Percentiles rank a stretch among this genome's conserved stretches.
phyloP scores from a whole-genome alignment of 345 rosid genomes.

The Rhodamnia rubescens region DNA sequence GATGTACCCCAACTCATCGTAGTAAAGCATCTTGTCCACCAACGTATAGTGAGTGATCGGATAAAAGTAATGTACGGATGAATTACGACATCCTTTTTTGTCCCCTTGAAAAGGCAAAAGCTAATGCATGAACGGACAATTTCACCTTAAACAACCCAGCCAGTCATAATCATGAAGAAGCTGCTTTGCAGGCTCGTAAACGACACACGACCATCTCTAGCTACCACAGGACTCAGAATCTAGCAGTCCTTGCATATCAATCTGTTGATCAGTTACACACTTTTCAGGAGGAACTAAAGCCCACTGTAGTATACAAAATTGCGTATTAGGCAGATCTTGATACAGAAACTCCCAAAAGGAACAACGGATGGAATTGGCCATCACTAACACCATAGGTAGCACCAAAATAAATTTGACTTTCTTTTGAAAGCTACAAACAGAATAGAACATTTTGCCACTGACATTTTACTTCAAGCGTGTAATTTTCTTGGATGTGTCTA shows the following conservation, averaged over 20 bases:
- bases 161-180: background rate
- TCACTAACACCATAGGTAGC: background rate
- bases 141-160: background rate
- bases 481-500: conserved; percentile 53
- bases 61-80: background rate
- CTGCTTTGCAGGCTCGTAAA: background rate
- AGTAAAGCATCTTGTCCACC: conserved; percentile 8
- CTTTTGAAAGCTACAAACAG: background rate
- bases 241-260: background rate
- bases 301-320: background rate
- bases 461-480: conserved; percentile 29
- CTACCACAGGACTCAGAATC: background rate
- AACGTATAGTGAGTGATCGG: background rate
- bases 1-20: conserved; percentile 39
- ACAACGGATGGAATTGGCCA: background rate
- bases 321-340: background rate
- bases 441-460: background rate
- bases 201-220: background rate
- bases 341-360: background rate
- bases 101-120: background rate
- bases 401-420: background rate
- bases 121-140: background rate
- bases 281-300: background rate
- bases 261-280: background rate
- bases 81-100: background rate